Evolutionary conservation across 108 stramenopile genomes (phyloP), one percentile per base, ranked within the genome.

Genomic region (Ochromonas danica): DNA sequence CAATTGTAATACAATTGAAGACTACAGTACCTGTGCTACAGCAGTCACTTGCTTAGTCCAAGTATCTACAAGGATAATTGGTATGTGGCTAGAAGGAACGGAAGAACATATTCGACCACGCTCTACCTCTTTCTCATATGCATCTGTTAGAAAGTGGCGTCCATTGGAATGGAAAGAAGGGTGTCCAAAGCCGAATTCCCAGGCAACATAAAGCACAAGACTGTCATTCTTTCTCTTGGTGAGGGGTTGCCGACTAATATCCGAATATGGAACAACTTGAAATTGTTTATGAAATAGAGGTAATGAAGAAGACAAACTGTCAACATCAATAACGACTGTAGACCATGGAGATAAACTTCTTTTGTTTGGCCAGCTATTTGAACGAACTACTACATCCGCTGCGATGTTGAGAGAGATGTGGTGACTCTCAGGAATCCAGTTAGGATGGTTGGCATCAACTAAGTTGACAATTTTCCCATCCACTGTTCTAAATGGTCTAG

Each of bases 71-170:
- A n/a, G n/a, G n/a, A n/a, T n/a, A n/a, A n/a, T n/a, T n/a, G n/a
- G n/a, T n/a, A n/a, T n/a, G n/a, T n/a, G n/a, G n/a, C n/a, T n/a
- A n/a, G n/a, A n/a, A n/a, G n/a, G n/a, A n/a, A n/a, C n/a, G n/a
- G n/a, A n/a, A n/a, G n/a, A n/a, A n/a, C n/a, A n/a, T n/a, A n/a
- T n/a, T n/a, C n/a, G n/a, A n/a, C n/a, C n/a, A n/a, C n/a, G n/a
- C n/a, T n/a, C n/a, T 22, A 51, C 25, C 25, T 67, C 63, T 25
- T 67, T 67, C 35, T 28, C 33, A 67, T 67, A 67, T 67, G 63
- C 35, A 36, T 67, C 63, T 10, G 63, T 67, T 22, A 67, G 3
- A 25, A 67, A 35, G 25, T 67, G 25, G 6, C 63, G 17, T 31
- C 31, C 31, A 67, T 67, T 36, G 25, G 17, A 10, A 67, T 28